Percentiles rank a stretch among this genome's conserved stretches.
These are phyloP conservation scores for Tetrapisispora fleetii DNA, from an alignment of 805 yeast species.

Conservation along the genomic window DNA sequence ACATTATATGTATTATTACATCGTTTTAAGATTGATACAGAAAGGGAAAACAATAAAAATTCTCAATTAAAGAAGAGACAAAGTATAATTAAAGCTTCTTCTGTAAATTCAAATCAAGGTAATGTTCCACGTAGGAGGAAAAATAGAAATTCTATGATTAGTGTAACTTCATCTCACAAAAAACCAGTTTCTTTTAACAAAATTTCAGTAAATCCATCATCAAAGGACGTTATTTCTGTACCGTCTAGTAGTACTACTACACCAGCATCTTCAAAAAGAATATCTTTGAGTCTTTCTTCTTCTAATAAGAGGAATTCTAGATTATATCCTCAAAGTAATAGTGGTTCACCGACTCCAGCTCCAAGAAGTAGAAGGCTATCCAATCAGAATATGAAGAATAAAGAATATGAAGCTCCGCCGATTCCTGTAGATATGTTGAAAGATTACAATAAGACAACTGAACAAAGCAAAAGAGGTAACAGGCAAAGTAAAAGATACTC, in stretches of 20 bases:
- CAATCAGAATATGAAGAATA: slow-evolving; percentile 12
- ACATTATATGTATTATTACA: slow-evolving; percentile 66
- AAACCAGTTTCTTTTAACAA: slow-evolving; percentile 39
- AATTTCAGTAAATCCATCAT: slow-evolving; percentile 14
- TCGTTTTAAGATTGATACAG: slow-evolving; percentile 57
- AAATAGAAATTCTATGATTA: slow-evolving; percentile 34
- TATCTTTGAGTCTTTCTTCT: slow-evolving; percentile 18
- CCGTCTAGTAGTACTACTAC: slow-evolving; percentile 15
- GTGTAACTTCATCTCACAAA: slow-evolving; percentile 41
- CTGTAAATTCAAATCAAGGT: slow-evolving; percentile 4
- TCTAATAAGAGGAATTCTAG: slow-evolving; percentile 22
- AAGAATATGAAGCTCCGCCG: slow-evolving; percentile 16
- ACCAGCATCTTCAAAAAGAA: slow-evolving; percentile 17
- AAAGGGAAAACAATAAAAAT: slow-evolving; percentile 24
- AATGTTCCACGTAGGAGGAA: slow-evolving; percentile 28
- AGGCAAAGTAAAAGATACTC: slow-evolving; percentile 31
- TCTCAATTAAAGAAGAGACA: slow-evolving; percentile 35
- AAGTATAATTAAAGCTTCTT: slow-evolving; percentile 13
- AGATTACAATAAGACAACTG: slow-evolving; percentile 5
- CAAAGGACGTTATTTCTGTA: slow-evolving; percentile 14
- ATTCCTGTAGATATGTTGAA: slow-evolving; percentile 18
- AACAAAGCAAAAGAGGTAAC: slow-evolving; percentile 12
- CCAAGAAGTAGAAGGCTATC: slow-evolving; percentile 21
- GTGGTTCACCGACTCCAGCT: slow-evolving; percentile 26
- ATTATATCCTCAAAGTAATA: slow-evolving; percentile 9